These are phyloP conservation scores for Curvularia sp. DNA, from an alignment of 2,329 filamentous ascomycete species.

Conservation along the genomic window DNA sequence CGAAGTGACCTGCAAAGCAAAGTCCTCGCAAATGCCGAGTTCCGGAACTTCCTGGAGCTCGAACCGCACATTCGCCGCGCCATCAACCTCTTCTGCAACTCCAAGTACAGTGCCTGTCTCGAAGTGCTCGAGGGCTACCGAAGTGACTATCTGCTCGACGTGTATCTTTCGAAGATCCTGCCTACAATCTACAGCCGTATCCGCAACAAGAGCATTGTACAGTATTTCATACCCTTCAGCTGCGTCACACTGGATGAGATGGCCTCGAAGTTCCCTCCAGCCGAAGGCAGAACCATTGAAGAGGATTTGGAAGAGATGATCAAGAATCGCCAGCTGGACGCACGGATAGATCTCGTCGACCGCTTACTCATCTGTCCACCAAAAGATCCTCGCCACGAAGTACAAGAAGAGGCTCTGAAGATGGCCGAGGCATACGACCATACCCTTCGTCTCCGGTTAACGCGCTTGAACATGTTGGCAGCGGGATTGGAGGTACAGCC, in stretches of 20 bases:
- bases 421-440: conserved; percentile 75
- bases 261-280: conserved; percentile 74
- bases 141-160: conserved; percentile 86
- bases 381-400: conserved; percentile 68
- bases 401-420: conserved; percentile 73
- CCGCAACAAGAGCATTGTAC: conserved; percentile 88
- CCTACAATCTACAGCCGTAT: conserved; percentile 74
- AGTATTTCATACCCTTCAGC: conserved; percentile 91
- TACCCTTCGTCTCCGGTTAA: conserved; percentile 76
- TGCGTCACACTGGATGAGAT: conserved; percentile 82
- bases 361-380: conserved; percentile 76
- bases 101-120: conserved; percentile 86
- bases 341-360: conserved; percentile 84
- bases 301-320: conserved; percentile 83
- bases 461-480: conserved; percentile 76
- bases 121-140: conserved; percentile 81
- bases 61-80: conserved; percentile 95
- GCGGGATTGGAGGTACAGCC: conserved; percentile 73
- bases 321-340: conserved; percentile 71
- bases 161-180: conserved; percentile 81
- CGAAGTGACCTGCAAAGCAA: conserved; percentile 74
- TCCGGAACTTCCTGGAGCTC: conserved; percentile 87
- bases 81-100: conserved; percentile 85
- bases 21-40: conserved; percentile 84
- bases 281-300: conserved; percentile 61